phyloP scores from a whole-genome alignment of 225 moss, liverwort and hornwort species.

The Marchantia paleacea region DNA sequence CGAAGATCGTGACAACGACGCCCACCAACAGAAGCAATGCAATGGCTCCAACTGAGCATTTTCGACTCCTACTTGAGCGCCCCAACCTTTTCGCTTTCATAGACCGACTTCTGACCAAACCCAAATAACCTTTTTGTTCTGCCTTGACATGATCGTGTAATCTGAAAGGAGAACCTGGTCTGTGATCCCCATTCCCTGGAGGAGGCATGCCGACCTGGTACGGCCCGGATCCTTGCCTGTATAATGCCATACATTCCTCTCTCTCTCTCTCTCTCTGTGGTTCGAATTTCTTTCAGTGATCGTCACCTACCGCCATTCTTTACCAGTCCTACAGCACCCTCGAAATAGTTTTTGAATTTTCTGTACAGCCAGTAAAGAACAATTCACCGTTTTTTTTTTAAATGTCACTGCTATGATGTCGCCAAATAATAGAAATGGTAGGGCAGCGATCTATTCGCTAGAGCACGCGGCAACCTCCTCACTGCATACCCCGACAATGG shows the following conservation, averaged over 20 bases:
- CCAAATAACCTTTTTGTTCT: constrained; percentile 37
- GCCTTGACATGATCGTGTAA: constrained; percentile 55
- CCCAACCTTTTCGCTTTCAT: constrained; percentile 53
- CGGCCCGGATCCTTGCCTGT: constrained; percentile 70
- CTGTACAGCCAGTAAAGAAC: background rate
- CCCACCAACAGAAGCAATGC: constrained; percentile 44
- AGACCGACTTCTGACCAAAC: constrained; percentile 40
- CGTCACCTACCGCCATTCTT: background rate
- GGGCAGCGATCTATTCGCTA: background rate
- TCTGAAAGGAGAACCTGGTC: constrained; percentile 51
- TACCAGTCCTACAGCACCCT: background rate
- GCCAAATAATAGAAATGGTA: background rate
- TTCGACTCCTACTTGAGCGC: constrained; percentile 44
- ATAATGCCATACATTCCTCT: constrained; percentile 62
- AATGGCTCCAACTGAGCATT: constrained; percentile 50
- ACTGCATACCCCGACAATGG: background rate
- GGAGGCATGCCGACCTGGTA: constrained; percentile 42
- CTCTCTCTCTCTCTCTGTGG: constrained; percentile 1
- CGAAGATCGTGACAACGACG: constrained; percentile 51
- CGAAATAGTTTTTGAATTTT: background rate
- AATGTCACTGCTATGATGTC: background rate
- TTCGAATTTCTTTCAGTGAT: background rate
- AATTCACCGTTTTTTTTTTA: background rate
- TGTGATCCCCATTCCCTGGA: constrained; percentile 57
- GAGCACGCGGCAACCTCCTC: background rate